These are phyloP conservation scores for Lathyrus sativus DNA, from an alignment of 306 rosid species.

Conservation along the genomic window DNA sequence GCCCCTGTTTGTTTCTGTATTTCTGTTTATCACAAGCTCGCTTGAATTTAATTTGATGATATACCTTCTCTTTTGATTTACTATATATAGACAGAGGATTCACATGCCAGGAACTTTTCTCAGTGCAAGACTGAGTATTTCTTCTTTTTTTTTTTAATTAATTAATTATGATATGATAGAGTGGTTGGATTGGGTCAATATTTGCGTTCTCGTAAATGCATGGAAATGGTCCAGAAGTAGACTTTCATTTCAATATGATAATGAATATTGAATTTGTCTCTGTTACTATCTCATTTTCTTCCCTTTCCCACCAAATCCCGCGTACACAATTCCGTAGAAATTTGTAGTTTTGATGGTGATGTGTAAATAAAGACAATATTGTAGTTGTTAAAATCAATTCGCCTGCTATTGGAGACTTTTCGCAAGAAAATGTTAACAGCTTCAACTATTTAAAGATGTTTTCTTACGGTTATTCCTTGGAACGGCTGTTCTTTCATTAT, in stretches of 20 bases:
- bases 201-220: background rate
- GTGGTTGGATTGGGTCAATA: slow-evolving; percentile 19
- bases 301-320: background rate
- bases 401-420: no score
- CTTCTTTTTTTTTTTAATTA: background rate
- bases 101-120: background rate
- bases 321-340: background rate
- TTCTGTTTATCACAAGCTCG: background rate
- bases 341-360: background rate
- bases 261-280: background rate
- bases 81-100: slow-evolving; percentile 36
- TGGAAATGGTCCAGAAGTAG: slow-evolving; percentile 16
- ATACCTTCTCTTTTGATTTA: background rate
- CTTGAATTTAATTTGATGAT: slow-evolving; percentile 7
- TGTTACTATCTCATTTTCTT: background rate
- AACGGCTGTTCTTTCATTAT: no score
- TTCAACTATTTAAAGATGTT: no score
- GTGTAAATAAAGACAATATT: background rate
- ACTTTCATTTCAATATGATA: background rate
- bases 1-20: slow-evolving; percentile 22
- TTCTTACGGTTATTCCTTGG: no score
- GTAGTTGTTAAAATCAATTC: no score
- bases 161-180: background rate
- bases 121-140: background rate
- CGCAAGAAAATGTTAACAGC: no score